Base-by-base conservation (phyloP, 495 filamentous ascomycete genomes). In the Aspergillus incahuasiensis region DNA sequence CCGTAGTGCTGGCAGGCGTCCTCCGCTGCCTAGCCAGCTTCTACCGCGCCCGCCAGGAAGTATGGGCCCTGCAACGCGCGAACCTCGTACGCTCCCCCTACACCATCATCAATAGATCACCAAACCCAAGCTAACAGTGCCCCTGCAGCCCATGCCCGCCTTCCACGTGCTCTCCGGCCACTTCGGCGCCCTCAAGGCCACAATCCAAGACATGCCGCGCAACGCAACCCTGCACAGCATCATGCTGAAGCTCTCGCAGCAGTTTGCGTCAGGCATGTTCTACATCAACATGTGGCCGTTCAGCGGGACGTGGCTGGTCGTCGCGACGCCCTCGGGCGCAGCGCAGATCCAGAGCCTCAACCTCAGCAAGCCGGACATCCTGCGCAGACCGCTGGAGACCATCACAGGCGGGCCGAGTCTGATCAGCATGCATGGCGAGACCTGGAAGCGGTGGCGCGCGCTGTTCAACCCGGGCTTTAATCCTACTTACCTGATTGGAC, bases 321-420 rank as follows among this genome's bases (percentile, higher is more conserved):
- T 48, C n/a, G 28, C 46, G 6, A 35, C 25, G 1, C 46, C 25
- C 15, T 34, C 46, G 3, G 28, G 3, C 1, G 46, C 46, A 9
- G n/a, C 28, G 1, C 46, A 48, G 46, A 21, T 35, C 28, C 46
- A 48, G 46, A 20, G 7, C 5, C 28, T 35, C 15, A 46, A 54
- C 12, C 52, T 54, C 0, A 6, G 25, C 1, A 54, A 54, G 15
- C 41, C 52, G 6, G 41, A 35, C 18, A 46, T 46, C 35, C 25
- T 45, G 25, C 41, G 18, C 1, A 24, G 28, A 16, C 43, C 34
- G 18, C 35, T 56, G 32, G 34, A 25, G 34, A 35, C 53, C 0
- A 56, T 56, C 20, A 49, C 53, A 0, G 53, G 53, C 2, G 53
- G 53, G 13, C 53, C 53, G 2, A 56, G 44, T 19, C 9, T 56